Base-by-base conservation (phyloP, 2,329 filamentous ascomycete genomes). In the Penicillium occitanis region DNA sequence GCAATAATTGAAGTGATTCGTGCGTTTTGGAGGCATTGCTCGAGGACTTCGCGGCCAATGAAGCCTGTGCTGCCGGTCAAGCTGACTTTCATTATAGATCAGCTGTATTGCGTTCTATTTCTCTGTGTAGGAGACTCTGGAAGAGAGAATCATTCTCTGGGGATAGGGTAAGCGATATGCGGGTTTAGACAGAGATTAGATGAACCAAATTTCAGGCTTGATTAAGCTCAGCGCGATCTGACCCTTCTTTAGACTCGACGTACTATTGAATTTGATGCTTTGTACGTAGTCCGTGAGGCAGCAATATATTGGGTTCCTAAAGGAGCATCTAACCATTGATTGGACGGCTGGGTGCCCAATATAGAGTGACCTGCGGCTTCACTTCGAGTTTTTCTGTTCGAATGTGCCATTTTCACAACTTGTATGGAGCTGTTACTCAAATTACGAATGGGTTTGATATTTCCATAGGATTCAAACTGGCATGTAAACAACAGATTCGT, bases 101-200 rank as follows among this genome's bases (percentile, higher is more conserved):
- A 2, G 1, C 11, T 22, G 19, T 22, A 13, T 46, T 55, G 10
- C 35, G 13, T 51, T 17, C 25, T 28, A 17, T 25, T 48, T 13
- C 19, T 8, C 3, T 25, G 46, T 3, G 25, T 4, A 25, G 25
- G 25, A 25, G 25, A 25, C 22, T 25, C 19, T 25, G 19, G 14
- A 25, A 50, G 19, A 13, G 11, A 50, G 17, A 25, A 46, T 22
- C 3, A 13, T 46, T 46, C 37, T 22, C 42, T 48, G 10, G n/a
- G 22, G 44, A 22, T 48, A 11, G 35, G 13, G 11, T 51, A 3
- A 55, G 33, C 8, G 28, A 28, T 19, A 33, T 33, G 14, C 50
- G 28, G 50, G 13, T 8, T 55, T 55, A 55, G 28, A 55, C 50
- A 28, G 50, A 55, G 50, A 55, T 55, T 55, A 55, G 28, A 19